These are phyloP conservation scores for Puccinia hordei DNA, from an alignment of 1,284 basidiomycete species.

Conservation along the genomic window DNA sequence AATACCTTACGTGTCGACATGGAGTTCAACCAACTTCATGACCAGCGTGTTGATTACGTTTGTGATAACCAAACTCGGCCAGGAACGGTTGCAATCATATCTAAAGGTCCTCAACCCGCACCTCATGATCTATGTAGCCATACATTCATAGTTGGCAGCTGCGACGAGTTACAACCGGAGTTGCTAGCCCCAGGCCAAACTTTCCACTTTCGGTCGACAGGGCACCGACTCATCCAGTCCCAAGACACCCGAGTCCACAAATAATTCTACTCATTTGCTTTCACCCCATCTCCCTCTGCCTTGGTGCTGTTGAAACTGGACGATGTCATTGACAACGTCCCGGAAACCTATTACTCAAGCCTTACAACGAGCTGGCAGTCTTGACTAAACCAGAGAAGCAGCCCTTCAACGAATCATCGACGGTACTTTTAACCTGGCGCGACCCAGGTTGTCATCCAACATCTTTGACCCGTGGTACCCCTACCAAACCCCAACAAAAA, in stretches of 20 bases:
- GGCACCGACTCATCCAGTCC: background rate
- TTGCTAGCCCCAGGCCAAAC: conserved; percentile 10
- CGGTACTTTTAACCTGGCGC: background rate
- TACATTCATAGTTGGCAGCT: background rate
- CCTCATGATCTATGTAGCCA: background rate
- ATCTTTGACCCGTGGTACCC: background rate
- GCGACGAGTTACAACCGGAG: background rate
- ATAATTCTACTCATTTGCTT: background rate
- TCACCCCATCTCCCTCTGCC: background rate
- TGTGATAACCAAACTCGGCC: background rate
- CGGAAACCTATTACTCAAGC: background rate
- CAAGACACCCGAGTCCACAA: conserved; percentile 5
- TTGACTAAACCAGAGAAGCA: background rate
- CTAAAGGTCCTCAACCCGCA: background rate
- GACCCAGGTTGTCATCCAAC: background rate
- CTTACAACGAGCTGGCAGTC: conserved; percentile 1
- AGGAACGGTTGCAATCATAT: background rate
- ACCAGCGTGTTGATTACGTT: background rate
- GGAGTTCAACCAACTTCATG: background rate
- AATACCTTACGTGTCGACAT: no score
- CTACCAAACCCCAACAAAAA: background rate
- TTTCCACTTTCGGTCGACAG: background rate
- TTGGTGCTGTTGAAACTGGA: background rate
- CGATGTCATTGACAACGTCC: background rate
- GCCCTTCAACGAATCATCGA: background rate